phyloP scores from a whole-genome alignment of 2,329 filamentous ascomycete species.

The Scorias spongiosa region DNA sequence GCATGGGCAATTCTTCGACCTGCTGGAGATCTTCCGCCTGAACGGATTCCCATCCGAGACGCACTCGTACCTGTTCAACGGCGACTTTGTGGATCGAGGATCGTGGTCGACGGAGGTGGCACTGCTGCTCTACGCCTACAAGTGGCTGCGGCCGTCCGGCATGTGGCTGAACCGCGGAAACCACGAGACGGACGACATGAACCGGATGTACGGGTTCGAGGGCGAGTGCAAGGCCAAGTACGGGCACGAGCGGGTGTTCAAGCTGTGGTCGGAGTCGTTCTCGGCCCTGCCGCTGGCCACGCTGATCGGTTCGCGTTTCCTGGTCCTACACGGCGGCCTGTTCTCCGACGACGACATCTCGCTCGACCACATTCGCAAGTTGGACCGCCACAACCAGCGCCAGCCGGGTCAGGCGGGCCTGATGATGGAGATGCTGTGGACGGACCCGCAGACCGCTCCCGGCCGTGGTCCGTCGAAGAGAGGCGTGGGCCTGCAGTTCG shows the following conservation, averaged over 20 bases:
- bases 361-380: slow-evolving; percentile 82
- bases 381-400: slow-evolving; percentile 77
- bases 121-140: slow-evolving; percentile 85
- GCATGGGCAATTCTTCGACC: slow-evolving; percentile 94
- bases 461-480: slow-evolving; percentile 91
- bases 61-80: slow-evolving; percentile 94
- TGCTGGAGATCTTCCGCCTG: slow-evolving; percentile 87
- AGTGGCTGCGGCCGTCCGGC: slow-evolving; percentile 68
- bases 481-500: slow-evolving; percentile 91
- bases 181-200: slow-evolving; percentile 99
- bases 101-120: slow-evolving; percentile 98
- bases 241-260: slow-evolving; percentile 76
- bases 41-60: slow-evolving; percentile 75
- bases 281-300: slow-evolving; percentile 86
- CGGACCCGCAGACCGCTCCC: slow-evolving; percentile 73
- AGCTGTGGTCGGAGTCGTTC: slow-evolving; percentile 95
- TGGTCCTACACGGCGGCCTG: slow-evolving; percentile 84
- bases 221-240: slow-evolving; percentile 98
- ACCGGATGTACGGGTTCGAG: slow-evolving; percentile 94
- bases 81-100: slow-evolving; percentile 93
- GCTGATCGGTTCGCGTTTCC: slow-evolving; percentile 75
- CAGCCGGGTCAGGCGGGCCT: slow-evolving; percentile 86
- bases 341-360: slow-evolving; percentile 92
- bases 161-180: slow-evolving; percentile 98
- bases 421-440: slow-evolving; percentile 99